Evolutionary conservation across 2,329 filamentous ascomycete species (phyloP).

Genomic region (Cyphellophora attinorum): DNA sequence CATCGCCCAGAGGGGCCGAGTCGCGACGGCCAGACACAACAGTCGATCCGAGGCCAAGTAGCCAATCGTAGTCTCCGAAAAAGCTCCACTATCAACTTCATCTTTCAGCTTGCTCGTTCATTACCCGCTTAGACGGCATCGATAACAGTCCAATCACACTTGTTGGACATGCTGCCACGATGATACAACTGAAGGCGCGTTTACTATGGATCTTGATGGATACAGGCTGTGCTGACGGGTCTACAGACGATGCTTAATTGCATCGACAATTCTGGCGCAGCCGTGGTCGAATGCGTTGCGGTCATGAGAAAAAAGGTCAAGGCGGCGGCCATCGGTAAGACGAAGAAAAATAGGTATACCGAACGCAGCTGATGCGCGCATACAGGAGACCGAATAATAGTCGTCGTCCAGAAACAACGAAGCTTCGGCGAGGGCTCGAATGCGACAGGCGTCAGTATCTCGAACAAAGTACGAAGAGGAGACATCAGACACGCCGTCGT

Average conservation of each 20-base stretch:
- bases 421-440: constrained; percentile 55
- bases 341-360: not conserved
- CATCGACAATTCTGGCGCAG: constrained; percentile 99
- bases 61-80: too few relatives aligned
- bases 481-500: constrained; percentile 95
- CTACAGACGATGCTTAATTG: constrained; percentile 88
- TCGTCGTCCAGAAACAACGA: constrained; percentile 94
- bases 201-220: too few relatives aligned
- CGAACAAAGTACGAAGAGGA: constrained; percentile 90
- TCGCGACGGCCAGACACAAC: too few relatives aligned
- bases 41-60: too few relatives aligned
- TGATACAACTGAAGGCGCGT: constrained; percentile 79
- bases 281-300: constrained; percentile 91
- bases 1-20: not conserved
- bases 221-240: constrained; percentile 1
- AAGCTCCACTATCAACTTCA: too few relatives aligned
- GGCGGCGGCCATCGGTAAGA: constrained; percentile 71
- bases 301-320: constrained; percentile 83
- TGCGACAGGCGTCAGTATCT: constrained; percentile 61
- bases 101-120: too few relatives aligned
- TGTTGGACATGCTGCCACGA: constrained; percentile 44
- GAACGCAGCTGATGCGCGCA: not conserved
- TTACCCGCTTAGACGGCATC: too few relatives aligned
- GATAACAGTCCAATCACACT: too few relatives aligned
- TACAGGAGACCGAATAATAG: constrained; percentile 87